Evolutionary conservation across 768 basidiomycete species (phyloP), one percentile per base, ranked within the genome.

Genomic region (Naganishia randhawae): DNA sequence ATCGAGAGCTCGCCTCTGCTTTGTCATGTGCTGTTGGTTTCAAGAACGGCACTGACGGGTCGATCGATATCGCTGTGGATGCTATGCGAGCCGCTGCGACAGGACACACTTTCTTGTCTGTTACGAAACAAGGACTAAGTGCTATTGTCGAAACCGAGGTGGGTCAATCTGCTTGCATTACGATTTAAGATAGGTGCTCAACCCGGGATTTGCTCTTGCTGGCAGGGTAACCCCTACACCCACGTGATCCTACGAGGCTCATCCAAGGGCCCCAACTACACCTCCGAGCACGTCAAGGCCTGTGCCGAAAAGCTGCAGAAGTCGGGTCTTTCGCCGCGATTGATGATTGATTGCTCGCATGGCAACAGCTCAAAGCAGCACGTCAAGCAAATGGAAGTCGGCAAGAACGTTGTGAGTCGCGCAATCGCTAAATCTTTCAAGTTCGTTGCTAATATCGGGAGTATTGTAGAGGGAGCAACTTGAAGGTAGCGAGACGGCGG

Each of bases 11-110:
- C 51, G 93, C 92, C 5, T 92, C 90, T 3, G 95, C 94, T 76
- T 88, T 91, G 29, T 96, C 94, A 62, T 98, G 96, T 88, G 94
- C 96, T 25, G 92, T 97, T 71, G 83, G 81, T 10, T 99, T 99
- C 87, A 99, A 99, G 82, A 99, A 99, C 78, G 95, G 96, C 64
- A 99, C 96, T 3, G 95, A 98, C 79, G 96, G 96, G 65, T 77
- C 79, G 70, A 88, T 97, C 55, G 82, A 85, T 0, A 91, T 98
- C 39, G 95, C 95, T 2, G 89, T 98, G 66, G 96, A 99, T 80
- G 96, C 95, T 17, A 97, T 98, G 94, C 86, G 88, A 69, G 88
- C 91, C 0, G 86, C 91, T 14, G 89, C 88, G 3, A 89, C 92
- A 77, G 91, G 93, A 4, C 95, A 98, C 80, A 90, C 91, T 37